Evolutionary conservation across 2,329 filamentous ascomycete species (phyloP).

Genomic region (Colletotrichum sp.): DNA sequence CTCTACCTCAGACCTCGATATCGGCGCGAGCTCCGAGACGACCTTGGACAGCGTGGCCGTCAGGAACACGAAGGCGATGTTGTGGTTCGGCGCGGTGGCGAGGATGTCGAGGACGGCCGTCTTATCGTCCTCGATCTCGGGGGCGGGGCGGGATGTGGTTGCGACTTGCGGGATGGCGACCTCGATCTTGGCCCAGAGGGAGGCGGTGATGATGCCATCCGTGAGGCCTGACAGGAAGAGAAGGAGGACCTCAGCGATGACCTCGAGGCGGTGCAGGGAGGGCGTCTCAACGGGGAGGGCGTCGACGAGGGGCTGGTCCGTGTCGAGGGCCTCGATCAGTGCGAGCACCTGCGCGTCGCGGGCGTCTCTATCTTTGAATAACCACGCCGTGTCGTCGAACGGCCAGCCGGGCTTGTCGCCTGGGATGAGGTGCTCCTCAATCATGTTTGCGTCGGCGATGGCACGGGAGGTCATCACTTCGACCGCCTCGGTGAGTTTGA

Average conservation of each 20-base stretch:
- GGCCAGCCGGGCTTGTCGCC: constrained; percentile 64
- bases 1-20: constrained; percentile 42
- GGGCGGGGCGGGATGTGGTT: constrained; percentile 15
- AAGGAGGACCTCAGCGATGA: constrained; percentile 73
- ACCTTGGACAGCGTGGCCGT: constrained; percentile 73
- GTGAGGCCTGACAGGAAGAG: constrained; percentile 76
- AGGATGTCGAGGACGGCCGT: constrained; percentile 74
- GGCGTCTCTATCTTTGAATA: constrained; percentile 26
- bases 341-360: constrained; percentile 33
- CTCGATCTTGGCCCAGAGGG: constrained; percentile 75
- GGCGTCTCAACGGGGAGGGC: constrained; percentile 68
- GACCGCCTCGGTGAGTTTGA: constrained; percentile 84
- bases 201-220: constrained; percentile 77
- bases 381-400: constrained; percentile 50
- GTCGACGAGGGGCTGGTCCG: constrained; percentile 64
- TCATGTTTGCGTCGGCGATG: constrained; percentile 66
- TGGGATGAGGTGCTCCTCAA: constrained; percentile 58
- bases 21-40: constrained; percentile 51
- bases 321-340: constrained; percentile 74
- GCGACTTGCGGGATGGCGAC: constrained; percentile 52
- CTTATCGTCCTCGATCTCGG: constrained; percentile 49
- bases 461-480: constrained; percentile 61
- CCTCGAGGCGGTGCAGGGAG: constrained; percentile 74
- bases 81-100: constrained; percentile 75
- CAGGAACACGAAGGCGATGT: constrained; percentile 88